Evolutionary conservation across 495 filamentous ascomycete genomes (phyloP).

Genomic region (Tuber indicum): DNA sequence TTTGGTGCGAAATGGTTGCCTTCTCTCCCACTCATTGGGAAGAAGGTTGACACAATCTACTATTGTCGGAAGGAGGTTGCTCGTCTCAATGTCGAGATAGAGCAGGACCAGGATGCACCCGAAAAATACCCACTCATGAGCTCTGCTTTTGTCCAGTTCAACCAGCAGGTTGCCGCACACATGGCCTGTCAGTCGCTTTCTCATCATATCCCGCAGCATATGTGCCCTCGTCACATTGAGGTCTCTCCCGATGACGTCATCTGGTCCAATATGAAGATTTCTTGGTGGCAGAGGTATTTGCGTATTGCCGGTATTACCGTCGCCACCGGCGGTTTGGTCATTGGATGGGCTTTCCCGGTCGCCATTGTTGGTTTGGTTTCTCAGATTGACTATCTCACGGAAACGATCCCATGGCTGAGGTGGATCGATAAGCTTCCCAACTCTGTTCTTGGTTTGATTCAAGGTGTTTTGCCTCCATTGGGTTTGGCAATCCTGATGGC

Average conservation of each 20-base stretch:
- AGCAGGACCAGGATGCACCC: constrained; percentile 76
- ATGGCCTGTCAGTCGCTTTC: constrained; percentile 94
- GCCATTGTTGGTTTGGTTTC: constrained; percentile 78
- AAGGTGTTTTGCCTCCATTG: constrained; percentile 77
- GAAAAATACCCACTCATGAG: constrained; percentile 93
- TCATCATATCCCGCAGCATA: constrained; percentile 87
- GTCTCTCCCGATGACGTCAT: constrained; percentile 90
- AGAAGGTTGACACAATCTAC: constrained; percentile 93
- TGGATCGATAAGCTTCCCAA: constrained; percentile 61
- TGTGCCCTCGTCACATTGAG: constrained; percentile 87
- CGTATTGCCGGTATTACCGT: constrained; percentile 61
- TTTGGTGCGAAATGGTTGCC: constrained; percentile 80
- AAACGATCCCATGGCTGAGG: constrained; percentile 57
- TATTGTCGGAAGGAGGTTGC: constrained; percentile 84
- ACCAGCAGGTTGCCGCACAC: constrained; percentile 92
- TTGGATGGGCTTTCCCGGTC: constrained; percentile 88
- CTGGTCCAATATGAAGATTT: constrained; percentile 97
- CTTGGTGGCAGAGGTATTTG: constrained; percentile 87
- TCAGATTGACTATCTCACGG: constrained; percentile 62
- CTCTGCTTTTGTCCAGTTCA: constrained; percentile 97
- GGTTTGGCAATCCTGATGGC: constrained; percentile 73
- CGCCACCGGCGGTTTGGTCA: constrained; percentile 66
- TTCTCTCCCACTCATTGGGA: constrained; percentile 68
- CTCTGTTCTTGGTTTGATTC: constrained; percentile 63
- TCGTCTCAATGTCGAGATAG: constrained; percentile 85